Percentiles rank a stretch among this genome's conserved stretches.
phyloP scores from a whole-genome alignment of 1,284 basidiomycete species.

The Papiliotrema flavescens region DNA sequence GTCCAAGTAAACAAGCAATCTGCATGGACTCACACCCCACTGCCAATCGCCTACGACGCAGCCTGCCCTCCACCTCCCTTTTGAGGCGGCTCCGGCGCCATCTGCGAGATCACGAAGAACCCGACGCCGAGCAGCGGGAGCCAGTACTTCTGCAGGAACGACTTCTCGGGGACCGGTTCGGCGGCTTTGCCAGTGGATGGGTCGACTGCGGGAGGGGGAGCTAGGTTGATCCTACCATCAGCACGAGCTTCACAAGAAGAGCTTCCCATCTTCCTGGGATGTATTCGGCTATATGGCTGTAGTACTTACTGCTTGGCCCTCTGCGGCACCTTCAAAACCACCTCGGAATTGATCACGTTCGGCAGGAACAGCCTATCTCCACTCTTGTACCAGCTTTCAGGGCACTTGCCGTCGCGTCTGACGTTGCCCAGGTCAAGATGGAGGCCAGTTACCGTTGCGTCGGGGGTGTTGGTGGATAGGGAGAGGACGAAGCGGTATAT shows the following conservation, averaged over 20 bases:
- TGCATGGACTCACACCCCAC: too few species aligned
- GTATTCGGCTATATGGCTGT: too few species aligned
- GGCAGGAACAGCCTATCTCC: not conserved
- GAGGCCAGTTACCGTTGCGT: not conserved
- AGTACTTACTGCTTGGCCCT: slow-evolving; percentile 3
- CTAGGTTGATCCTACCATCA: slow-evolving; percentile 60
- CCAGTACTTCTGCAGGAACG: slow-evolving; percentile 85
- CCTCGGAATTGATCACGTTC: not conserved
- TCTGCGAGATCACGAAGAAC: slow-evolving; percentile 49
- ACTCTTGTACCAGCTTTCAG: not conserved
- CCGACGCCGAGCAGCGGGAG: slow-evolving; percentile 63
- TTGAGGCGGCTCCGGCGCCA: slow-evolving; percentile 24
- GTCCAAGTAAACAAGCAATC: too few species aligned
- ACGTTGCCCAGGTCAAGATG: not conserved
- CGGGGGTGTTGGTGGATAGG: not conserved
- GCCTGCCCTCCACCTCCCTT: not conserved
- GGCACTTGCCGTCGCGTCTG: not conserved
- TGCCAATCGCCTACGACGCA: too few species aligned
- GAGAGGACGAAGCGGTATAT: not conserved
- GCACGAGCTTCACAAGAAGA: not conserved
- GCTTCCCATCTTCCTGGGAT: too few species aligned
- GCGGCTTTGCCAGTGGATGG: slow-evolving; percentile 61
- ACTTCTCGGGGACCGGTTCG: slow-evolving; percentile 63
- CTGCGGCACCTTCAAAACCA: not conserved
- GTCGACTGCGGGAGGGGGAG: slow-evolving; percentile 63